Base-by-base conservation (phyloP, 2,329 filamentous ascomycete species). In the Cladophialophora immunda region DNA sequence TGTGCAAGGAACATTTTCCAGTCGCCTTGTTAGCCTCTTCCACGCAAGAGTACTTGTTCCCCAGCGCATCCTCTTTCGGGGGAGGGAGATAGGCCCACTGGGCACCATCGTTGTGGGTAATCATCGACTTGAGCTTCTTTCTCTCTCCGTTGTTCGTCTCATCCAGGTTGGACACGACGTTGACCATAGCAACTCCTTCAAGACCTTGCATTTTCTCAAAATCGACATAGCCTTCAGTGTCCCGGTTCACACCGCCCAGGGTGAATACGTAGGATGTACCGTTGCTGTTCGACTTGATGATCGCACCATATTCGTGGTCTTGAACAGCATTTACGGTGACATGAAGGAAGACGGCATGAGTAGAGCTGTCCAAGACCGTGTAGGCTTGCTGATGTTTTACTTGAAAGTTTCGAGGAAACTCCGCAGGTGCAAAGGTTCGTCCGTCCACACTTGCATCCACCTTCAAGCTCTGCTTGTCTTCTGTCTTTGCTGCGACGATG, bases 231-330 rank as follows among this genome's bases (percentile, higher is more conserved):
- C 90, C 93, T 1, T 77, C 73, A 13, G 85, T 81, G 75, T 97
- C 89, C 72, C 92, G 87, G 78, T 98, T 97, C 75, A 98, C 93
- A 22, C 87, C 88, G 57, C 87, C 83, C 27, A 95, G 84, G 78
- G 92, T 96, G 70, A 97, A 82, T 13, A 97, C 92, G 75, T 97
- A 99, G 1, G 92, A 95, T 0, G 95, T 99, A 62, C 95, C 95
- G 76, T 99, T 98, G 74, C 93, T 97, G 82, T 99, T 99, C 76
- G 93, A 97, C 86, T 98, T 99, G 79, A 99, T 88, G 73, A 99
- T 92, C 27, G 91, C 90, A 41, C 95, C 95, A 73, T 92, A 93
- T 67, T 91, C 87, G 58, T 86, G 87, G 19, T 88, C 90, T 58
- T 83, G 77, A 3, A 82, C 82, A 47, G 85, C 86, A 73, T 91